Evolutionary conservation across 2,329 filamentous ascomycete genomes (phyloP).

Genomic region (Alternaria consortialis): DNA sequence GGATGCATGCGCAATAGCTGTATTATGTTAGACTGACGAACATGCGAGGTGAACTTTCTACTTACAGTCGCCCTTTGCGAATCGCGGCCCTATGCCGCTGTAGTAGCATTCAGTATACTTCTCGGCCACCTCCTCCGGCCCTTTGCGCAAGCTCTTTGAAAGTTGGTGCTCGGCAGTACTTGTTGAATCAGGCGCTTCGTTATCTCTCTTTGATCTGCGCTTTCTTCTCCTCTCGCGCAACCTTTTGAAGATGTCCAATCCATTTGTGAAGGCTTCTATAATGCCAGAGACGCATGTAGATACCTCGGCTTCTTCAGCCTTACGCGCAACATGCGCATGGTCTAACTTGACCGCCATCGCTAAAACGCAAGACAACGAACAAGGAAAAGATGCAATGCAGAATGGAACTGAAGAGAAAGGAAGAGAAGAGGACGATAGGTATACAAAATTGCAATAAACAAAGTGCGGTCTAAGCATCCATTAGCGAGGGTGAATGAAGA

Average conservation of each 20-base stretch:
- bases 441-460: slow-evolving; percentile 25
- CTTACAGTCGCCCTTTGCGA: slow-evolving; percentile 57
- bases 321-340: slow-evolving; percentile 23
- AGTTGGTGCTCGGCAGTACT: slow-evolving; percentile 51
- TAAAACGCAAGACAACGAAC: slow-evolving; percentile 22
- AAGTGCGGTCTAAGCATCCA: slow-evolving; percentile 30
- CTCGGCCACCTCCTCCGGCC: slow-evolving; percentile 54
- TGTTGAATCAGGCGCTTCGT: slow-evolving; percentile 25
- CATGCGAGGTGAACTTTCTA: slow-evolving; percentile 3
- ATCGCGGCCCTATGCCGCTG: slow-evolving; percentile 47
- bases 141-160: slow-evolving; percentile 52
- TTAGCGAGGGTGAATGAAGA: slow-evolving; percentile 39
- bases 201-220: slow-evolving; percentile 40
- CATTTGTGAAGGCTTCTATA: slow-evolving; percentile 56
- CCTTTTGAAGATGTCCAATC: slow-evolving; percentile 57
- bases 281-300: slow-evolving; percentile 52
- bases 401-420: slow-evolving; percentile 15
- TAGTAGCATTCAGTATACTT: slow-evolving; percentile 53
- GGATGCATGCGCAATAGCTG: slow-evolving; percentile 57
- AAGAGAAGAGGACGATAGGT: slow-evolving; percentile 19
- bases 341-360: slow-evolving; percentile 37
- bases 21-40: slow-evolving; percentile 3
- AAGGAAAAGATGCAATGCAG: slow-evolving; percentile 19
- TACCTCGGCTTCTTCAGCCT: slow-evolving; percentile 39
- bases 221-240: slow-evolving; percentile 48